Evolutionary conservation across 2,329 filamentous ascomycete genomes (phyloP), one percentile per base, ranked within the genome.

Genomic region (Phyllosticta citrichinensis): DNA sequence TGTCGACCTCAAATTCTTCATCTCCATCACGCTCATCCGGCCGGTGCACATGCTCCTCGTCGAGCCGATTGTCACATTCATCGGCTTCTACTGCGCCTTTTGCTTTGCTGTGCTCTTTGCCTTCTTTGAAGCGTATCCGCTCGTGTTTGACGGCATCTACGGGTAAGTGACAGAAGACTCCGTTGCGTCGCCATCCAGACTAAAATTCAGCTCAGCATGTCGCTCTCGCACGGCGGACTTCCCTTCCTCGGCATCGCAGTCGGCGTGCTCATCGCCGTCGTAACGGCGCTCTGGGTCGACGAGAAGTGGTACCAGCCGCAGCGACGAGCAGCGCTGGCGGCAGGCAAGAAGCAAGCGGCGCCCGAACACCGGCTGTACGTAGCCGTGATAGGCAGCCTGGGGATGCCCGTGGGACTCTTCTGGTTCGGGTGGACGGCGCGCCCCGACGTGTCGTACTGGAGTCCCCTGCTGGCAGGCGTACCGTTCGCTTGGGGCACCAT

Each of bases 1-100:
- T 5, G 52, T 53, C 5, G 53, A 53, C 10, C 51, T 69, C 52
- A 71, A 68, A 51, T 61, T 64, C 5, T 62, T 68, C 0, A 62
- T 78, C 2, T 71, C 76, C 0, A 69, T 77, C 8, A 74, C 78
- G 0, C 68, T 82, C 1, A 61, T 79, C n/a, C 74, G 81, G 3
- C 82, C 82, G 0, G 17, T 83, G 0, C 74, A 77, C 54, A 83
- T 62, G 69, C 63, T 70, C 0, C 52, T 68, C 25, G 64, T 65
- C 6, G 69, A 70, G 51, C 68, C 68, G 1, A 70, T 70, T 19
- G 66, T 70, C 5, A 51, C 54, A 0, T 62, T 61, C 0, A 62
- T 66, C 52, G 64, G 61, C 9, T 24, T 65, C 0, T 70, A 70
- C 55, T 64, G 30, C 3, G 67, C 66, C 0, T 71, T 70, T 61